Base-by-base conservation (phyloP, 2,329 filamentous ascomycete genomes). In the Sporothrix variecibatus region DNA sequence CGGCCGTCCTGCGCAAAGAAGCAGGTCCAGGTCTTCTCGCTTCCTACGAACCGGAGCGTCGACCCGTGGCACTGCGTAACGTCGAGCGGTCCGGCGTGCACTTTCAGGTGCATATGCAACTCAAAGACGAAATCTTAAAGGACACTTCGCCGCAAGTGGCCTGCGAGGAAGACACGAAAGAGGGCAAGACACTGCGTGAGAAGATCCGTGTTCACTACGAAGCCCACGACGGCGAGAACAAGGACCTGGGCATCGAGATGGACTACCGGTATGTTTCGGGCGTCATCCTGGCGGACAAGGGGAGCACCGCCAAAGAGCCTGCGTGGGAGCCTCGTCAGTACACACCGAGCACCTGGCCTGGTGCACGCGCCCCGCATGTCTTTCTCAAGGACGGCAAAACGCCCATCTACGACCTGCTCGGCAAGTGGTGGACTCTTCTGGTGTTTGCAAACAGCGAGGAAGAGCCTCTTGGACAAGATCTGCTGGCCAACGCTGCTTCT, bases 41-140 rank as follows among this genome's bases (percentile, higher is more conserved):
- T 65, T 84, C 82, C 15, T 88, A 88, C 76, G 81, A 85, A 71
- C 75, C 76, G 1, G 87, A 88, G 77, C 83, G 87, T 6, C 81
- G 82, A 20, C 76, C 76, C n/a, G 72, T 76, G 56, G 73, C 74
- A 4, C 80, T 78, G 15, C 80, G 79, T n/a, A 74, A 74, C 23
- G 46, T 74, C 15, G 70, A n/a, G 62, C 73, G 46, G 31, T 68
- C 62, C 76, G 70, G 70, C 31, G 70, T 72, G 20, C 73, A 74
- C 62, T 53, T 56, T 3, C 34, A 65, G 78, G 75, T 82, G n/a
- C 75, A 77, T 65, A 65, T 72, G 28, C 23, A 60, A 23, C 17
- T 71, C 12, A 53, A 72, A 1, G 75, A 76, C 17, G 15, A n/a
- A 4, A n/a, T 38, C 8, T 3, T 38, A 15, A 8, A 20, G 5